phyloP scores from a whole-genome alignment of 768 basidiomycete genomes.

The Ephemerocybe angulata region DNA sequence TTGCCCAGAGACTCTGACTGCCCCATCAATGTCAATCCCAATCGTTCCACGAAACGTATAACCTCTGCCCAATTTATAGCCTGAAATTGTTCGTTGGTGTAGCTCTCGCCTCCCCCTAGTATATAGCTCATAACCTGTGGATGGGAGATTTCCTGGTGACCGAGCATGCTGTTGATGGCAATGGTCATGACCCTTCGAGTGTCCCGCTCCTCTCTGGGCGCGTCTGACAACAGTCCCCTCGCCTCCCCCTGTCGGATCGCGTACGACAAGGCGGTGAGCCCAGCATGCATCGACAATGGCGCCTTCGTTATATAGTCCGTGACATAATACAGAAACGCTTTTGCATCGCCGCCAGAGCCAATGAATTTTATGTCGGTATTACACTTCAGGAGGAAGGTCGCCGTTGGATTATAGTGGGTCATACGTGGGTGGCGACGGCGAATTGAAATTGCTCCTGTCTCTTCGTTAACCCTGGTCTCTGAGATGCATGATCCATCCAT shows the following conservation, averaged over 20 bases:
- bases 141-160: too few relatives aligned
- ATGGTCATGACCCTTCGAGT: neutral
- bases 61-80: too few relatives aligned
- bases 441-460: neutral
- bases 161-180: conserved; percentile 13
- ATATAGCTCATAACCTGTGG: too few relatives aligned
- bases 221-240: neutral
- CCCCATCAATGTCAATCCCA: too few relatives aligned
- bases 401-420: neutral
- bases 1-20: too few relatives aligned
- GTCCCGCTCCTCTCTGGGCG: neutral
- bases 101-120: too few relatives aligned
- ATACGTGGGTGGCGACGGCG: neutral
- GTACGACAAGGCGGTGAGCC: conserved; percentile 10
- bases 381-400: conserved; percentile 1
- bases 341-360: conserved; percentile 29
- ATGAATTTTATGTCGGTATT: conserved; percentile 26
- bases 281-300: conserved; percentile 16
- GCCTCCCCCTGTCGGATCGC: conserved; percentile 6
- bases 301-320: conserved; percentile 38
- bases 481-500: conserved; percentile 1
- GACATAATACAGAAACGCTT: conserved; percentile 31
- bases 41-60: too few relatives aligned
- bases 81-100: too few relatives aligned
- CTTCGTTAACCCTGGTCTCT: neutral